A percentile compares a stretch with the other conserved stretches of the same genome.
phyloP scores from a whole-genome alignment of 2,329 filamentous ascomycete genomes.

The Claviceps purpurea region DNA sequence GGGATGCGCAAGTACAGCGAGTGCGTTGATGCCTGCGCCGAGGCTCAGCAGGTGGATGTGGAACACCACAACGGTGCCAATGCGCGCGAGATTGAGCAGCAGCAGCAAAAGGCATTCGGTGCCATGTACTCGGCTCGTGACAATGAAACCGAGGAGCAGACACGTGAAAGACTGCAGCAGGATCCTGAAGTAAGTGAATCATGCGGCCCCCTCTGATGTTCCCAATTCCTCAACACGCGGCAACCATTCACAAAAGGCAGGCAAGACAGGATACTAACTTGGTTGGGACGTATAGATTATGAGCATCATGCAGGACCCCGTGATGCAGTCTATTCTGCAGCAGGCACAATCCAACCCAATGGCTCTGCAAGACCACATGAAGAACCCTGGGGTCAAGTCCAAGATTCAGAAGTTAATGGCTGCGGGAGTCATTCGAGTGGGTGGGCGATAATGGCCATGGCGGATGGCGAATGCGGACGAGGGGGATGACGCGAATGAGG shows the following conservation, averaged over 20 bases:
- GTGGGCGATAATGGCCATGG: conserved; percentile 22
- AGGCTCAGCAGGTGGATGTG: conserved; percentile 65
- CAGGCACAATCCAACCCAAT: conserved; percentile 90
- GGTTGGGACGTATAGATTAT: conserved; percentile 48
- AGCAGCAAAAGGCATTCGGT: conserved; percentile 82
- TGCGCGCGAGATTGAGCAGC: conserved; percentile 79
- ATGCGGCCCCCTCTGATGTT: background rate
- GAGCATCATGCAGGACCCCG: conserved; percentile 81
- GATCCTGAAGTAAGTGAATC: conserved; percentile 66
- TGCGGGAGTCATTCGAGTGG: conserved; percentile 79
- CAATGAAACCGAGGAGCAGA: conserved; percentile 93
- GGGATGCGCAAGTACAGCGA: conserved; percentile 98
- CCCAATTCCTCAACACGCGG: background rate
- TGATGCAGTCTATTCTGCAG: conserved; percentile 96
- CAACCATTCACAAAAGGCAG: too few species aligned
- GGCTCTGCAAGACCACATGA: conserved; percentile 93
- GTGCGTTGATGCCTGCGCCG: conserved; percentile 77
- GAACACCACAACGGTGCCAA: conserved; percentile 60
- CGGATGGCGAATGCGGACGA: too few species aligned
- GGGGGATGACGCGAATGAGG: too few species aligned
- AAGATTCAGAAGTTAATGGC: conserved; percentile 94
- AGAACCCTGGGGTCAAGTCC: conserved; percentile 67
- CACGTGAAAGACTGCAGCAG: conserved; percentile 74
- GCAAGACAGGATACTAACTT: background rate
- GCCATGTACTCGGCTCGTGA: conserved; percentile 85